phyloP scores from a whole-genome alignment of 768 basidiomycete species.

The Calocybe cyanea region DNA sequence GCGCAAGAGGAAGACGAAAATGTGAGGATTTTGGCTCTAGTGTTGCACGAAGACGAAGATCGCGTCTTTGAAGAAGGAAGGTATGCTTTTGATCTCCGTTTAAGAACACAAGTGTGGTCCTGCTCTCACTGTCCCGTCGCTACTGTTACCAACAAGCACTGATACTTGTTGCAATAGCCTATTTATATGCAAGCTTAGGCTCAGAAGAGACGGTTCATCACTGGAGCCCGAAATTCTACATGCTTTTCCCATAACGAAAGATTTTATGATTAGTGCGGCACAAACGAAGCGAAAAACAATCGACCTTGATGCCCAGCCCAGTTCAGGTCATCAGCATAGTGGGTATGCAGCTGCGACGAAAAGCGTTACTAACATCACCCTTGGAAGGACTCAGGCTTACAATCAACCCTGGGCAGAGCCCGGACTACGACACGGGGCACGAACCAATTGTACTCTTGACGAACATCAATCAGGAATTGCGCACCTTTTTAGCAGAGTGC shows the following conservation, averaged over 20 bases:
- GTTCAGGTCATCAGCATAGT: conserved; percentile 2
- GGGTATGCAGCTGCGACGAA: neutral
- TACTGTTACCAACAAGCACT: no score
- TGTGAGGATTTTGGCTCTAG: conserved; percentile 42
- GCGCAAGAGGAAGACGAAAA: conserved; percentile 18
- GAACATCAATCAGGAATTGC: conserved; percentile 43
- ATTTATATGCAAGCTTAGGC: conserved; percentile 43
- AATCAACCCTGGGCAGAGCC: conserved; percentile 41
- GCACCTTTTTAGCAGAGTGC: conserved; percentile 48
- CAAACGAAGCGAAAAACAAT: conserved; percentile 43
- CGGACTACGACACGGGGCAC: conserved; percentile 10
- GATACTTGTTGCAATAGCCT: conserved; percentile 29
- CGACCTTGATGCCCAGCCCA: conserved; percentile 24
- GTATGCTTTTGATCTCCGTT: conserved; percentile 27
- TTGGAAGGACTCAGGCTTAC: conserved; percentile 50
- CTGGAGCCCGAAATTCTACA: conserved; percentile 42
- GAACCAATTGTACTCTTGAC: conserved; percentile 43
- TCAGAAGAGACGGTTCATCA: conserved; percentile 17
- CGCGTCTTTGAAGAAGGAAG: conserved; percentile 50
- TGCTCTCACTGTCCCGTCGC: no score
- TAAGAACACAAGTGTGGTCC: neutral
- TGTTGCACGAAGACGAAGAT: conserved; percentile 43
- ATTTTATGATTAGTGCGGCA: conserved; percentile 53
- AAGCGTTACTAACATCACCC: neutral
- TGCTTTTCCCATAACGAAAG: conserved; percentile 53